phyloP scores from a whole-genome alignment of 306 rosid genomes.

The Rosa lucieae region DNA sequence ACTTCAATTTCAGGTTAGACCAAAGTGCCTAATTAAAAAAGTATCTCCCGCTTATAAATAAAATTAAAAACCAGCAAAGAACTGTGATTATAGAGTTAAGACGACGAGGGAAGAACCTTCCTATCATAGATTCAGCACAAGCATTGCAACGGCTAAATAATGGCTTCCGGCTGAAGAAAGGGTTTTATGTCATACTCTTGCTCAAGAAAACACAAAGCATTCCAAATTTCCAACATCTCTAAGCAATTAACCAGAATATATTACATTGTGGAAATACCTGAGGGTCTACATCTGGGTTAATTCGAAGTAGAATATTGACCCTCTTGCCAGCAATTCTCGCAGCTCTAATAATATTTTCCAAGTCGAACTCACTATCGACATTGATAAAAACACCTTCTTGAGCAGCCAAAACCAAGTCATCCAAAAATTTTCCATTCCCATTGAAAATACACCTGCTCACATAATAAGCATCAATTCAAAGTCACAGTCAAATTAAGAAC shows the following conservation, averaged over 20 bases:
- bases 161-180: too few species aligned
- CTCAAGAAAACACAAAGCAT: not conserved
- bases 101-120: not conserved
- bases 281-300: constrained; percentile 93
- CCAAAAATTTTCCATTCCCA: constrained; percentile 86
- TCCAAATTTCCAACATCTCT: not conserved
- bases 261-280: constrained; percentile 45
- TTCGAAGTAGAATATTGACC: constrained; percentile 78
- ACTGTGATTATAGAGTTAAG: too few species aligned
- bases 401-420: constrained; percentile 89
- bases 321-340: constrained; percentile 72
- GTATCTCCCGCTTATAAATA: too few species aligned
- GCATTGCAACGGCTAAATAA: not conserved
- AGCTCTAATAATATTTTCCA: constrained; percentile 83
- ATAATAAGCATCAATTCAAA: not conserved
- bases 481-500: not conserved
- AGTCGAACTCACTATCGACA: constrained; percentile 88
- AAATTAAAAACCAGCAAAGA: too few species aligned
- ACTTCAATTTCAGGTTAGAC: too few species aligned
- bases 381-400: constrained; percentile 81
- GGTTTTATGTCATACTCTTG: not conserved
- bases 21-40: too few species aligned
- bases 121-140: not conserved
- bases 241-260: too few species aligned
- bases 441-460: constrained; percentile 80